Percentiles rank a stretch among this genome's conserved stretches.
Evolutionary conservation across 257 asterid genomes (phyloP).

Genomic region (Perilla frutescens): DNA sequence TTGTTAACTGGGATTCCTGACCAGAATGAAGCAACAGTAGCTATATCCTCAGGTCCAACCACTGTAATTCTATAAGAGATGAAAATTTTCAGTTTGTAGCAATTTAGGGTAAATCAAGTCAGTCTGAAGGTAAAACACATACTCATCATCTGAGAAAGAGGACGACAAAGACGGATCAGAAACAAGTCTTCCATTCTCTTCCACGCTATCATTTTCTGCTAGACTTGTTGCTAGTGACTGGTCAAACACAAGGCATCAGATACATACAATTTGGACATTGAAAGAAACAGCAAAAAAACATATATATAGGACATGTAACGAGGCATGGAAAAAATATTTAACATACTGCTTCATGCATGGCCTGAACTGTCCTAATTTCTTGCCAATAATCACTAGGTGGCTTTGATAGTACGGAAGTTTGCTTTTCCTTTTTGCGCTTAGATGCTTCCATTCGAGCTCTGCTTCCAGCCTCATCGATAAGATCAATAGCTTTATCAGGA

Average conservation of each 20-base stretch:
- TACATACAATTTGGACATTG: conserved; percentile 35
- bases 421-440: conserved; percentile 75
- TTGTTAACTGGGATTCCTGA: conserved; percentile 92
- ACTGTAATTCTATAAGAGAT: conserved; percentile 53
- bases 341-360: conserved; percentile 76
- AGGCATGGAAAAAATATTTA: conserved; percentile 25
- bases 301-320: conserved; percentile 8
- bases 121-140: conserved; percentile 45
- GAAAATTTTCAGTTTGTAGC: conserved; percentile 32
- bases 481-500: conserved; percentile 98
- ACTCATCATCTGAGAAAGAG: conserved; percentile 66
- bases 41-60: conserved; percentile 93
- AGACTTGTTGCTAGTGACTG: conserved; percentile 60
- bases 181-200: conserved; percentile 45
- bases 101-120: conserved; percentile 24
- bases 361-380: conserved; percentile 80
- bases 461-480: conserved; percentile 98
- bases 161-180: conserved; percentile 42
- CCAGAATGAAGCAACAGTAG: conserved; percentile 90
- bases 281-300: conserved; percentile 11
- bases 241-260: conserved; percentile 33
- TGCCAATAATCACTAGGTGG: conserved; percentile 88
- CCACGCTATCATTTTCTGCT: conserved; percentile 49
- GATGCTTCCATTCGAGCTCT: conserved; percentile 87
- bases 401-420: conserved; percentile 66